A percentile compares a stretch with the other conserved stretches of the same genome.
These are phyloP conservation scores for Lactarius hengduanensis DNA, from an alignment of 768 basidiomycete species.

Conservation along the genomic window DNA sequence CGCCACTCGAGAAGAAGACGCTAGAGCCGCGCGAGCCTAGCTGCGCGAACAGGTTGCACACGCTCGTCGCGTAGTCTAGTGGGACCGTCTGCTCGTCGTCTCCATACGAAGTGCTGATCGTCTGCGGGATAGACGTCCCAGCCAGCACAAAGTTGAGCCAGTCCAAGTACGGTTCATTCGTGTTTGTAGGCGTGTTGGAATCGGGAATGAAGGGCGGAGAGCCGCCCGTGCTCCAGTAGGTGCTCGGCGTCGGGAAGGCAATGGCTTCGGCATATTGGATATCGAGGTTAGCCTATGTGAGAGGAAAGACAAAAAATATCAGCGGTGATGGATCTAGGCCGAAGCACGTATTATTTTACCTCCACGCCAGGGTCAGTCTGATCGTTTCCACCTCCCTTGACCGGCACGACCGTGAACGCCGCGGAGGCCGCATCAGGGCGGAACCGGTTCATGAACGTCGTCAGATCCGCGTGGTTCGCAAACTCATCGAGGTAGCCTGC, in stretches of 20 bases:
- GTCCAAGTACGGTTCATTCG: slow-evolving; percentile 64
- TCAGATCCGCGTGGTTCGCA: no score
- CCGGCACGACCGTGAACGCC: no score
- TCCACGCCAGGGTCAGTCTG: no score
- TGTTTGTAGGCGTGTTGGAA: slow-evolving; percentile 39
- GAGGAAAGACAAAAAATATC: not conserved
- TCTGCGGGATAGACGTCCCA: slow-evolving; percentile 51
- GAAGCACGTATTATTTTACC: no score
- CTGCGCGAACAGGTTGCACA: slow-evolving; percentile 62
- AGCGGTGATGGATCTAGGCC: not conserved
- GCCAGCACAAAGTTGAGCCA: slow-evolving; percentile 56
- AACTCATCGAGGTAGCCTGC: slow-evolving; percentile 2
- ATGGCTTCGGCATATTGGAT: slow-evolving; percentile 40
- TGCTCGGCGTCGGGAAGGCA: slow-evolving; percentile 55
- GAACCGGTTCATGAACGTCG: no score
- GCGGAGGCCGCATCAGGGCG: no score
- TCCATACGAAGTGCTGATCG: slow-evolving; percentile 62
- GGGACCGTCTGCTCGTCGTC: slow-evolving; percentile 60
- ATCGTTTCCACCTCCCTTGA: no score
- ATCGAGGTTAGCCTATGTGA: slow-evolving; percentile 37
- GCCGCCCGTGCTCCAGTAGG: slow-evolving; percentile 65
- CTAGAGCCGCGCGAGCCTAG: slow-evolving; percentile 60
- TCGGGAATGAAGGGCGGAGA: slow-evolving; percentile 61
- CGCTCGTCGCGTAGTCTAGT: slow-evolving; percentile 53
- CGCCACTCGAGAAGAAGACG: slow-evolving; percentile 64